These are phyloP conservation scores for Rhodotorula sp. DNA, from an alignment of 1,284 basidiomycete genomes.

Conservation along the genomic window DNA sequence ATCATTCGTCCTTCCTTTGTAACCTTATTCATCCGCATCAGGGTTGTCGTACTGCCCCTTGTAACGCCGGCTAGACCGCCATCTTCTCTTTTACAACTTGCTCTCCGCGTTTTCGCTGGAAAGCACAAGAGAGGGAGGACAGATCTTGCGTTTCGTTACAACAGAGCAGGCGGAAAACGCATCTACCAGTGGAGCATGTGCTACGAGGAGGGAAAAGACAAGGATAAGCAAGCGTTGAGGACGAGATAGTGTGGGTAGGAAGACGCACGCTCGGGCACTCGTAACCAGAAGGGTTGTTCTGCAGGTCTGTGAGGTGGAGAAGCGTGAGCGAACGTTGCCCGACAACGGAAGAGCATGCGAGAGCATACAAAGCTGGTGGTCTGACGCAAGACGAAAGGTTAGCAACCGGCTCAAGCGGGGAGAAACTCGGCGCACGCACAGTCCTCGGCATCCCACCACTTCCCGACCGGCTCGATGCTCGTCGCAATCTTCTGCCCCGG, in stretches of 20 bases:
- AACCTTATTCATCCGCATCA: no score
- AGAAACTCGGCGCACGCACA: slow-evolving; percentile 46
- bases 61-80: no score
- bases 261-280: slow-evolving; percentile 55
- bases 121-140: no score
- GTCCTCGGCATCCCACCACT: slow-evolving; percentile 79
- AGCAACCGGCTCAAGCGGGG: background rate
- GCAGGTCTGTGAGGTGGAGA: slow-evolving; percentile 56
- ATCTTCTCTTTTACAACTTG: no score
- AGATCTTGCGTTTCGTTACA: background rate
- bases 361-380: slow-evolving; percentile 69
- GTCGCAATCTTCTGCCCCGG: slow-evolving; percentile 77
- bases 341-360: background rate
- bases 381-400: background rate
- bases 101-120: background rate
- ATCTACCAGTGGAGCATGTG: slow-evolving; percentile 29
- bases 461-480: slow-evolving; percentile 62
- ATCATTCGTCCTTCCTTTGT: no score
- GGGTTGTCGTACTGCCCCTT: no score
- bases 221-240: background rate
- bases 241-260: background rate
- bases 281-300: slow-evolving; percentile 65
- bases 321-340: background rate
- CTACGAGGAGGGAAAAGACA: background rate
- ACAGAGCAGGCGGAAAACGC: background rate